These are phyloP conservation scores for Leucoagaricus sp. DNA, from an alignment of 1,284 basidiomycete genomes.

Conservation along the genomic window DNA sequence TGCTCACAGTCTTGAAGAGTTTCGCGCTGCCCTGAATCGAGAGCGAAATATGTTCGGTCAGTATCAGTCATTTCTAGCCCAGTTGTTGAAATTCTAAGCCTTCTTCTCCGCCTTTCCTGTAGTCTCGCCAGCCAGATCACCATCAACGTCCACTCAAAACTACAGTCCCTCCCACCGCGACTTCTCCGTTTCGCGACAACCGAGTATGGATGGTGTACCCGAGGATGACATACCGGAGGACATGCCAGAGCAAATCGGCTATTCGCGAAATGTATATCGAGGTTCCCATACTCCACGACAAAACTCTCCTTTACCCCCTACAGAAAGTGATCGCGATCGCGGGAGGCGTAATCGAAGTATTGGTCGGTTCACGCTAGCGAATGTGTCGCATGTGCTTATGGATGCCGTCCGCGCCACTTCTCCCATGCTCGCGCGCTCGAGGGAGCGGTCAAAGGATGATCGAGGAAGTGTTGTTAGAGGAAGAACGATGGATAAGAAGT, in stretches of 20 bases:
- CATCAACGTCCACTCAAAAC: not conserved
- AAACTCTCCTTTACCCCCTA: not conserved
- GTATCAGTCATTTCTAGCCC: slow-evolving; percentile 18
- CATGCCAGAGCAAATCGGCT: not conserved
- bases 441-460: slow-evolving; percentile 22
- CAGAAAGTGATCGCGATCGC: slow-evolving; percentile 22
- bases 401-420: slow-evolving; percentile 38
- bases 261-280: not conserved
- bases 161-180: slow-evolving; percentile 8
- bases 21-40: slow-evolving; percentile 37
- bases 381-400: slow-evolving; percentile 38
- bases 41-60: slow-evolving; percentile 24
- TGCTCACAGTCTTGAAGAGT: slow-evolving; percentile 43
- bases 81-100: not conserved
- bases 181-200: slow-evolving; percentile 36
- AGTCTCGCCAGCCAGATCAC: slow-evolving; percentile 7
- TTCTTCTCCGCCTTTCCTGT: not conserved
- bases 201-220: slow-evolving; percentile 39
- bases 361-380: slow-evolving; percentile 41
- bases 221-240: slow-evolving; percentile 28
- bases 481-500: slow-evolving; percentile 20
- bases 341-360: slow-evolving; percentile 28
- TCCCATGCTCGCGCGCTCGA: slow-evolving; percentile 18
- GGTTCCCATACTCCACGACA: not conserved
- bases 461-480: slow-evolving; percentile 15